These are phyloP conservation scores for Periconia digitata DNA, from an alignment of 2,329 filamentous ascomycete genomes.

Conservation along the genomic window DNA sequence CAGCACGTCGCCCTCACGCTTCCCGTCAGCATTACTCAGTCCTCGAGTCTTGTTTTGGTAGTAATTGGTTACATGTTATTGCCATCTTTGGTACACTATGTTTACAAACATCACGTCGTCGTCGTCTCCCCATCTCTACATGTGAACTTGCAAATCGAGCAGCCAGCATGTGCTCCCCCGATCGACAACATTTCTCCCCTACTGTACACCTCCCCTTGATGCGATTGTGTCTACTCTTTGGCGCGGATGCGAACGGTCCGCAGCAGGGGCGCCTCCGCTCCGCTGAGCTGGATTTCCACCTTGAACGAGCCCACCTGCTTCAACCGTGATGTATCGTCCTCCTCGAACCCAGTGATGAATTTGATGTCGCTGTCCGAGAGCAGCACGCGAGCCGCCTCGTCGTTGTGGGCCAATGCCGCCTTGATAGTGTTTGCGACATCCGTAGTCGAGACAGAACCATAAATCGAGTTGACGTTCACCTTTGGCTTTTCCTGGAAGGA, in stretches of 20 bases:
- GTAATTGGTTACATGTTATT: not conserved
- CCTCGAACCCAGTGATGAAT: conserved; percentile 47
- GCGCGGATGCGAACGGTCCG: conserved; percentile 37
- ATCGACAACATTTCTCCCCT: no score
- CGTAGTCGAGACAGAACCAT: conserved; percentile 57
- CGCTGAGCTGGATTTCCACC: conserved; percentile 54
- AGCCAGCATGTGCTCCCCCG: no score
- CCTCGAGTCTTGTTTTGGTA: not conserved
- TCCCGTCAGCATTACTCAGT: not conserved
- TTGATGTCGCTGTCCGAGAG: conserved; percentile 53
- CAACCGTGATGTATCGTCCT: conserved; percentile 47
- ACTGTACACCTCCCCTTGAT: no score
- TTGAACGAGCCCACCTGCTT: conserved; percentile 57
- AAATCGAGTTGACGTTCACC: conserved; percentile 43
- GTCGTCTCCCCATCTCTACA: no score
- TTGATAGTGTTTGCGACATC: conserved; percentile 55
- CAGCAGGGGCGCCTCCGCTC: conserved; percentile 42
- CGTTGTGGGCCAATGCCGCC: conserved; percentile 52
- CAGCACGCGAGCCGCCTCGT: conserved; percentile 54
- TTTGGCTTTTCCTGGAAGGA: conserved; percentile 33
- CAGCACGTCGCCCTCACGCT: not conserved
- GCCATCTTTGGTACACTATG: not conserved
- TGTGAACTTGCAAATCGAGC: no score
- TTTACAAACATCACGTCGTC: not conserved
- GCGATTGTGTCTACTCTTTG: conserved; percentile 22